Conservation (phyloP, 2,329 filamentous ascomycete genomes). For the Zymoseptoria crescenta region DNA sequence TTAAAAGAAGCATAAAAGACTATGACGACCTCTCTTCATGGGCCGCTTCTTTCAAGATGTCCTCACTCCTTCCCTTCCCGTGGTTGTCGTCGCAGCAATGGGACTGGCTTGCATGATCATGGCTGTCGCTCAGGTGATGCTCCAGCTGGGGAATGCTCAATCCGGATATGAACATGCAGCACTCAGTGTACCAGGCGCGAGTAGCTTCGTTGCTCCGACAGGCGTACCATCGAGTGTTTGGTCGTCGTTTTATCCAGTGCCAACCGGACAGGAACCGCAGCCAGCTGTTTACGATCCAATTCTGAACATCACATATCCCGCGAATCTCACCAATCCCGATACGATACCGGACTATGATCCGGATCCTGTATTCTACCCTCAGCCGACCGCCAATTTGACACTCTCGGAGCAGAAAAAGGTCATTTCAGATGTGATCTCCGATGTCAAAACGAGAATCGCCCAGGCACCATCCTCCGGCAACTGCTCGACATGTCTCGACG, state of each 20-base stretch:
- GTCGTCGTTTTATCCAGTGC: constrained; percentile 41
- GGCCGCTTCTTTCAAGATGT: not conserved
- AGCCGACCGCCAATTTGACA: constrained; percentile 40
- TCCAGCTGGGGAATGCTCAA: constrained; percentile 11
- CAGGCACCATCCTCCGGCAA: constrained; percentile 29
- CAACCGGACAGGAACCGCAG: constrained; percentile 46
- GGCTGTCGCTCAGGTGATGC: constrained; percentile 10
- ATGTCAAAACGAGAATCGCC: constrained; percentile 40
- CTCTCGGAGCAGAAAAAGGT: constrained; percentile 34
- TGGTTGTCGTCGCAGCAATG: constrained; percentile 5
- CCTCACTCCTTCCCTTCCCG: not conserved
- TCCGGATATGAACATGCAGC: constrained; percentile 3
- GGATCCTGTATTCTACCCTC: constrained; percentile 47
- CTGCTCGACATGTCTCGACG: constrained; percentile 49
- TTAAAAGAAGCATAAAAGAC: not conserved
- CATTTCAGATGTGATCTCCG: constrained; percentile 36
- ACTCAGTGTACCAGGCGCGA: constrained; percentile 4
- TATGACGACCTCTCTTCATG: not conserved
- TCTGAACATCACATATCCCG: constrained; percentile 46
- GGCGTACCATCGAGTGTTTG: constrained; percentile 47
- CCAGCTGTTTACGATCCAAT: constrained; percentile 48
- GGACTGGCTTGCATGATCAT: constrained; percentile 4
- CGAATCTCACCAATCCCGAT: constrained; percentile 48
- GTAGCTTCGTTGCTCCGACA: constrained; percentile 36
- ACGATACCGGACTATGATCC: constrained; percentile 42